Base-by-base conservation (phyloP, 192 early-diverging fungal genomes). In the Backusella tarrabulga region DNA sequence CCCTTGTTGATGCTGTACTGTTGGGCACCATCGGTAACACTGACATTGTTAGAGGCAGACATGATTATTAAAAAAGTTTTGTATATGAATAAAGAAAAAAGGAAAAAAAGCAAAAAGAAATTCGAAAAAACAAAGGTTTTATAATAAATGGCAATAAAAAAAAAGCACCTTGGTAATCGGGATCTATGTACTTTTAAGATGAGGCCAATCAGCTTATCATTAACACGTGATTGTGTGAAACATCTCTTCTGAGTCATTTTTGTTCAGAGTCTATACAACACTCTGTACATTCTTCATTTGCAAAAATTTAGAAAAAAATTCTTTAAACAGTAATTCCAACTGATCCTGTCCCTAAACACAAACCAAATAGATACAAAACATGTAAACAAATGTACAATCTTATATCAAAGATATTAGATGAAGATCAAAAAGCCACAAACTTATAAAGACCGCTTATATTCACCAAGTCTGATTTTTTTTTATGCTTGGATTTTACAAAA, bases 1-100 rank as follows among this genome's bases (percentile, higher is more conserved):
- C 97, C 97, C 70, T 95, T 91, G 89, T 99, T 98, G 85, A 97
- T 92, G 71, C 89, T 90, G 87, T 96, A 97, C 17, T 60, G 54
- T 26, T 60, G 8, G 26, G 54, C 54, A 60, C 54, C 54, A 60
- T 60, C 54, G 23, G 54, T 9, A 26, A 60, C 56, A 63, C 56
- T 63, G 56, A 14, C 56, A 63, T 63, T 63, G 56, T 63, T 63
- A 26, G 56, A 63, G 26, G 56, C 56, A 63, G 56, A 63, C 56
- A 63, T 63, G 26, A 3, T 63, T 26, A 63, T 3, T n/a, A 50
- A 50, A 60, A 60, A 26, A 60, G 54, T 60, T 60, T 63, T 63
- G 52, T 63, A 63, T 29, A 29, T 29, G 12, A 23, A 63, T 14
- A 63, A 63, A 63, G 17, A 54, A 29, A 23, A 63, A 63, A 63